Evolutionary conservation across 1,284 basidiomycete species (phyloP).

Genomic region (Filobasidium uniguttulatum): DNA sequence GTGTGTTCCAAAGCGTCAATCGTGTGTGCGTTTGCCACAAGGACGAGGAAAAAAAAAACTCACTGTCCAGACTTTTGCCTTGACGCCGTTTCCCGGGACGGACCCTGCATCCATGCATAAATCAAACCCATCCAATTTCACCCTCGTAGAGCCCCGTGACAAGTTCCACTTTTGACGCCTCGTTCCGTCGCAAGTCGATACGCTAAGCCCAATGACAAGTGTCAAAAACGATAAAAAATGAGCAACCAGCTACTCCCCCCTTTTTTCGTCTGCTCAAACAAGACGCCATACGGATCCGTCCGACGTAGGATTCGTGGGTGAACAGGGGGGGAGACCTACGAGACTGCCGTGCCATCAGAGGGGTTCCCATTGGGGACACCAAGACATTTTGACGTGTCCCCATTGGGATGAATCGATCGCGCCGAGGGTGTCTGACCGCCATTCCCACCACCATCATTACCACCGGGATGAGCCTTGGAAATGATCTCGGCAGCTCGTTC

Average conservation of each 20-base stretch:
- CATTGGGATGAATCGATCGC: conserved; percentile 22
- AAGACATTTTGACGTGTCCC: conserved; percentile 23
- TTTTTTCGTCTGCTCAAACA: neutral
- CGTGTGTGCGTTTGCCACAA: neutral
- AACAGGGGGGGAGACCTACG: conserved; percentile 9
- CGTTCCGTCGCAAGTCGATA: conserved; percentile 24
- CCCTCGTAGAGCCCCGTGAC: conserved; percentile 16
- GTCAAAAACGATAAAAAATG: neutral
- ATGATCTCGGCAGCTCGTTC: conserved; percentile 30
- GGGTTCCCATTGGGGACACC: conserved; percentile 15
- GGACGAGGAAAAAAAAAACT: neutral
- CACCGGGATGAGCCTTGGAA: conserved; percentile 19
- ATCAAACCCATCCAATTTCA: conserved; percentile 19
- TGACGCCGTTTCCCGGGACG: conserved; percentile 9
- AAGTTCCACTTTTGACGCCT: conserved; percentile 22
- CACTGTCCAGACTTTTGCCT: conserved; percentile 23
- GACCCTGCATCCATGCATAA: conserved; percentile 23
- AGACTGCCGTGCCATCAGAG: conserved; percentile 18
- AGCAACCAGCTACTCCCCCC: too few relatives aligned
- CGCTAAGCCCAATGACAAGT: conserved; percentile 4
- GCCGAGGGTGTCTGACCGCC: neutral
- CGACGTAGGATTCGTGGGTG: neutral
- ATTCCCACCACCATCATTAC: neutral
- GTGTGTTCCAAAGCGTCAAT: neutral
- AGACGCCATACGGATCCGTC: neutral